These are phyloP conservation scores for Straminergon stramineum DNA, from an alignment of 225 moss, liverwort and hornwort species.

Conservation along the genomic window DNA sequence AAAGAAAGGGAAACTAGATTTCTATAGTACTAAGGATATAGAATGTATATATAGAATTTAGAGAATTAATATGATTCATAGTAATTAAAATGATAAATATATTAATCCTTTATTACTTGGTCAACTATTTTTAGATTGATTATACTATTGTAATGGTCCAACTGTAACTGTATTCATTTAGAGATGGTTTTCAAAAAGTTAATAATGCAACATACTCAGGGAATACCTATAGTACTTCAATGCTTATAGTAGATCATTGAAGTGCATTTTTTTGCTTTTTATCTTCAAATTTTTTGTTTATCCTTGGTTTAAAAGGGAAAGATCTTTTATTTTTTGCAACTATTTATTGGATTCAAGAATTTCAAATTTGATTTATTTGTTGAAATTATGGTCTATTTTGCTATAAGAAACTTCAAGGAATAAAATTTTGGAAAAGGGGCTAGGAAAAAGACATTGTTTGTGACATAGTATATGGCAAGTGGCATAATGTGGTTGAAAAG, in stretches of 20 bases:
- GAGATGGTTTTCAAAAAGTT: neutral
- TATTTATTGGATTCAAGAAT: accelerated
- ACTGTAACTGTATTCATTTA: neutral
- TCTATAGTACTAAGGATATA: no score
- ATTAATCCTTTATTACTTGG: neutral
- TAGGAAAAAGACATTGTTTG: neutral
- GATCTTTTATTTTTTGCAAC: neutral
- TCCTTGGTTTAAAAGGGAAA: neutral
- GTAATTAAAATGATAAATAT: neutral
- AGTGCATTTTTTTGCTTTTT: no score
- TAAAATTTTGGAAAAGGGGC: neutral
- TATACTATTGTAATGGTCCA: neutral
- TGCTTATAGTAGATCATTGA: neutral
- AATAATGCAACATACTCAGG: accelerated
- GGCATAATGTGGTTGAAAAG: neutral
- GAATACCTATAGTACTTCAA: accelerated
- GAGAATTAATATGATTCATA: neutral
- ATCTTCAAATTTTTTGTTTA: neutral
- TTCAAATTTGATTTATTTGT: neutral
- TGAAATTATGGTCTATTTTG: neutral
- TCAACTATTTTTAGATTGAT: neutral
- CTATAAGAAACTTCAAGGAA: neutral
- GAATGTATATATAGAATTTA: neutral
- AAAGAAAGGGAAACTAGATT: neutral
- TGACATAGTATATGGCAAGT: neutral